Evolutionary conservation across 352 stramenopile species (phyloP), one percentile per base, ranked within the genome.

Genomic region (Pythium monospermum): DNA sequence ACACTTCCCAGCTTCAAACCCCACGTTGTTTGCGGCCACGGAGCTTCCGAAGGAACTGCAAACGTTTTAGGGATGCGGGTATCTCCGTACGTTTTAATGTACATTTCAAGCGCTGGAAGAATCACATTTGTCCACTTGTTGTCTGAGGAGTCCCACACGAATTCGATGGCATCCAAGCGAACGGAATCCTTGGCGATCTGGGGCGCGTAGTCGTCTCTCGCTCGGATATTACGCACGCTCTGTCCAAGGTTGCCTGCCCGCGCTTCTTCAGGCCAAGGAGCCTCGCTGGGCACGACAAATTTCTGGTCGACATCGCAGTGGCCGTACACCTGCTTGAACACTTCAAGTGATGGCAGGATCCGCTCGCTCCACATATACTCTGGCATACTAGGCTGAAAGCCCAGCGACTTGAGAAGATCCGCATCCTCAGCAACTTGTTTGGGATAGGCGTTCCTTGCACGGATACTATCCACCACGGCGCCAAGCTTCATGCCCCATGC

Each of bases 401-500:
- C n/a, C n/a, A n/a, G n/a, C n/a, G n/a, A n/a, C n/a, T n/a, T n/a
- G n/a, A n/a, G n/a, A n/a, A n/a, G n/a, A n/a, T n/a, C n/a, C 4
- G 22, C 12, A 35, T 53, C 45, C 19, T 25, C 32, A 3, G 35
- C 8, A 16, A 43, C 22, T 32, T 53, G 45, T 6, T 37, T 19
- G 0, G 36, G 13, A 19, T 47, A 53, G 46, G 33, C 18, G 19
- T 37, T 37, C 15, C 31, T 31, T 6, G n/a, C 66, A 42, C 12
- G 69, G 55, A 55, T 68, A 53, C 16, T 35, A 23, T 16, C 3
- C 23, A 54, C 36, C 4, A 21, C 30, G n/a, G 27, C 18, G 3
- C 52, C 52, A 16, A 59, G 44, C 18, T 35, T 43, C 10, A 59
- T 25, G 4, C 41, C 42, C 52, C 52, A 59, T 26, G 52, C 16